phyloP scores from a whole-genome alignment of 139 green algal species.

The Auxenochlorella pyrenoidosa region DNA sequence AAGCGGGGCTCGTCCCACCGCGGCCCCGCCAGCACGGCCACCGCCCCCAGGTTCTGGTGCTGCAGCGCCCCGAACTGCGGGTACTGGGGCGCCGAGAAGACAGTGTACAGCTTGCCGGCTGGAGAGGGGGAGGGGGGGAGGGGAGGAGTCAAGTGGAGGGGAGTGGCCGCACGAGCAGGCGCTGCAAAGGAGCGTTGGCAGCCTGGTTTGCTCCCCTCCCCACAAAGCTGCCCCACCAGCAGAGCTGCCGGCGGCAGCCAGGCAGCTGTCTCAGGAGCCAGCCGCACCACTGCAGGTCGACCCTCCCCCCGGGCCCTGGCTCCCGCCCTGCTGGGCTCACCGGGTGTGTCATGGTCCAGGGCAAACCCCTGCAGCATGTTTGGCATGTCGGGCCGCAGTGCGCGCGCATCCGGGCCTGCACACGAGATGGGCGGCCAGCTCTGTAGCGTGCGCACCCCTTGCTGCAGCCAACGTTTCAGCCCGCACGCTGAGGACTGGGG shows the following conservation, averaged over 20 bases:
- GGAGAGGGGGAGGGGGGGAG: neutral
- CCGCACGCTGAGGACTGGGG: too few species aligned
- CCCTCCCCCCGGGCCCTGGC: too few species aligned
- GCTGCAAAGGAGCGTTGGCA: neutral
- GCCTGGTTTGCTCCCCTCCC: too few species aligned
- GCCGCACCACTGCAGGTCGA: too few species aligned
- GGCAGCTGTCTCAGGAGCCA: too few species aligned
- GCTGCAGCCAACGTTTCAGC: too few species aligned
- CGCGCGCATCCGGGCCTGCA: constrained; percentile 89
- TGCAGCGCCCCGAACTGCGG: constrained; percentile 70
- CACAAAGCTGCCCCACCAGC: neutral
- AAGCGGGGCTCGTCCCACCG: constrained; percentile 63
- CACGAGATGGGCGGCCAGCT: neutral
- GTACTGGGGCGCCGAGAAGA: constrained; percentile 96
- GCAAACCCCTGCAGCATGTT: constrained; percentile 82
- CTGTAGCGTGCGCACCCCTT: neutral
- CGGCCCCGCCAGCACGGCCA: constrained; percentile 68
- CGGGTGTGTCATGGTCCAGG: constrained; percentile 83
- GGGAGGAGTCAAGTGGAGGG: too few species aligned
- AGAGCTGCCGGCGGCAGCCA: too few species aligned
- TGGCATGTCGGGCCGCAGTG: constrained; percentile 69
- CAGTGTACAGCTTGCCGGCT: constrained; percentile 83
- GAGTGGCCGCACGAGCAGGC: too few species aligned
- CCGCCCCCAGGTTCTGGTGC: constrained; percentile 75
- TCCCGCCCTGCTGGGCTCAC: constrained; percentile 31